Evolutionary conservation across 2,329 filamentous ascomycete genomes (phyloP).

Genomic region (Nannizziopsis barbatae): DNA sequence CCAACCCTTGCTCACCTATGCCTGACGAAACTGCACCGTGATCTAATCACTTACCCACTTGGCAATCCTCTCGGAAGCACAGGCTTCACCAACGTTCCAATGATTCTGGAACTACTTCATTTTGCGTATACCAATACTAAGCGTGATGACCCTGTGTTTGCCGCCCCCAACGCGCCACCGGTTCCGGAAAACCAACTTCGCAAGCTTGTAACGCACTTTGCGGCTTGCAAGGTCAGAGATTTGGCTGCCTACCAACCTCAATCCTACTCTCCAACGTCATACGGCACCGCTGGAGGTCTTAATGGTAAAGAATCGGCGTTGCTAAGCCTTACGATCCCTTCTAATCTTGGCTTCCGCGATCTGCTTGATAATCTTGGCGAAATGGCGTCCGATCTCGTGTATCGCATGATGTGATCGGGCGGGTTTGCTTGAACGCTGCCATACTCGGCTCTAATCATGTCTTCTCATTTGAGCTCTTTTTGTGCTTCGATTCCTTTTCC

Average conservation of each 20-base stretch:
- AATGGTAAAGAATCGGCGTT: slow-evolving; percentile 14
- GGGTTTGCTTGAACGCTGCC: no score
- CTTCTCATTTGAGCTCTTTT: background rate
- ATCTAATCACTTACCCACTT: slow-evolving; percentile 27
- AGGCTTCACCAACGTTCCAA: slow-evolving; percentile 20
- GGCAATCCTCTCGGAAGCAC: slow-evolving; percentile 4
- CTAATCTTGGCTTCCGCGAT: slow-evolving; percentile 26
- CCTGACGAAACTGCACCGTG: slow-evolving; percentile 31
- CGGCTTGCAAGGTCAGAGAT: slow-evolving; percentile 32
- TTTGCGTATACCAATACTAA: slow-evolving; percentile 33
- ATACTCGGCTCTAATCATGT: slow-evolving; percentile 7
- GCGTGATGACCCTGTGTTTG: slow-evolving; percentile 29
- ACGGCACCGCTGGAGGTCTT: slow-evolving; percentile 3
- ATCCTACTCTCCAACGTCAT: slow-evolving; percentile 1
- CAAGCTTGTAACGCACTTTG: slow-evolving; percentile 31
- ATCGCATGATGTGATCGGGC: slow-evolving; percentile 29
- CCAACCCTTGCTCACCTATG: slow-evolving; percentile 32
- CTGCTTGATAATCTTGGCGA: slow-evolving; percentile 30
- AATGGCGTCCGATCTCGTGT: slow-evolving; percentile 34
- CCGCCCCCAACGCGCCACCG: slow-evolving; percentile 19
- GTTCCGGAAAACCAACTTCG: slow-evolving; percentile 33
- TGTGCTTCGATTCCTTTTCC: background rate
- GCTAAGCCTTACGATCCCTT: slow-evolving; percentile 1
- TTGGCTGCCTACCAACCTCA: slow-evolving; percentile 24
- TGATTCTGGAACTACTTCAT: slow-evolving; percentile 30